phyloP scores from a whole-genome alignment of 768 basidiomycete genomes.

The Sporobolomyces phaffii region DNA sequence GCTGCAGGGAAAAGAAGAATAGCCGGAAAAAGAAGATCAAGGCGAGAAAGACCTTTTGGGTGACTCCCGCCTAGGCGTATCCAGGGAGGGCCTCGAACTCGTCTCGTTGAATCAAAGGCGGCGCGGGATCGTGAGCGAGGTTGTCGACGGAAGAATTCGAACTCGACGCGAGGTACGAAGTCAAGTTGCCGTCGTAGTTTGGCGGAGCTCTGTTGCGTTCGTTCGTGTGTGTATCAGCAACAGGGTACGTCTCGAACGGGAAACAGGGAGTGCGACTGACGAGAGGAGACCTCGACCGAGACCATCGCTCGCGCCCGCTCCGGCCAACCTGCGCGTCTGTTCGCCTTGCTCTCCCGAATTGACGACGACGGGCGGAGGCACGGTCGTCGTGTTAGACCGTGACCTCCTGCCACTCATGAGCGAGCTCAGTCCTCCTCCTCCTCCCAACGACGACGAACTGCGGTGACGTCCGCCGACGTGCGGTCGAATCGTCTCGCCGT shows the following conservation, averaged over 20 bases:
- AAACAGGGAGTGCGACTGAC: neutral
- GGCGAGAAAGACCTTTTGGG: no score
- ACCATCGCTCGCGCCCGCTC: slow-evolving; percentile 10
- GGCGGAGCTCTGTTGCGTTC: slow-evolving; percentile 3
- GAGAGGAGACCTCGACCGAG: slow-evolving; percentile 17
- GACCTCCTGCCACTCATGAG: slow-evolving; percentile 3
- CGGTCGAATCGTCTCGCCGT: neutral
- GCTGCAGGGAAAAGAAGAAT: neutral
- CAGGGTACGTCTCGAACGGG: neutral
- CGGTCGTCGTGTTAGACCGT: slow-evolving; percentile 15
- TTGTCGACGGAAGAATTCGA: neutral
- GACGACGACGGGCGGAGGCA: neutral
- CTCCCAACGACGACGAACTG: neutral
- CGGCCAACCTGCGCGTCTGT: slow-evolving; percentile 9
- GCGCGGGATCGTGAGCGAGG: neutral
- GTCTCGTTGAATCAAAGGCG: neutral
- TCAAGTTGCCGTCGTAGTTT: slow-evolving; percentile 21
- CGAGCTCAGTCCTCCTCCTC: neutral
- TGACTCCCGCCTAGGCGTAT: slow-evolving; percentile 2
- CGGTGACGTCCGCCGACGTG: neutral
- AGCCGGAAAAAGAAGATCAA: neutral
- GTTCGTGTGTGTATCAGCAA: neutral
- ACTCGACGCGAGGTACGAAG: slow-evolving; percentile 1
- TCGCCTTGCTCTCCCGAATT: neutral
- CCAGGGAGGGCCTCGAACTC: slow-evolving; percentile 2